Evolutionary conservation across 495 filamentous ascomycete genomes (phyloP).

Genomic region (Talaromyces wortmannii): DNA sequence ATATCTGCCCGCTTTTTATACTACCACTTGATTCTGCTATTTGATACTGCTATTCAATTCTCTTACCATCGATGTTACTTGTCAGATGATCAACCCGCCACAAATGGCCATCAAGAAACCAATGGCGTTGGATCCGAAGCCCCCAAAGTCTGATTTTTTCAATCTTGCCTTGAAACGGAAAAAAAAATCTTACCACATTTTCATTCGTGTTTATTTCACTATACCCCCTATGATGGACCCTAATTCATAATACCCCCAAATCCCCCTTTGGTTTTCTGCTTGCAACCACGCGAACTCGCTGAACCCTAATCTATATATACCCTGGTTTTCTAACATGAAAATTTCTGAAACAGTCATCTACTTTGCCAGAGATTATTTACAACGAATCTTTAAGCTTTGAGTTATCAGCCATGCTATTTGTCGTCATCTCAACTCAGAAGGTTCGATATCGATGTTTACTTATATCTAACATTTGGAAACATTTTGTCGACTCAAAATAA

Average conservation of each 20-base stretch:
- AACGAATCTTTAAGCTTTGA: slow-evolving; percentile 1
- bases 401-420: background rate
- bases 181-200: too few relatives aligned
- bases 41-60: background rate
- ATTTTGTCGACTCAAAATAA: too few relatives aligned
- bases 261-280: background rate
- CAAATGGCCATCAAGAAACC: background rate
- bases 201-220: background rate
- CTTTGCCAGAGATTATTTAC: slow-evolving; percentile 5
- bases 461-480: too few relatives aligned
- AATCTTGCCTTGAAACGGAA: background rate
- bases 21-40: slow-evolving; percentile 5
- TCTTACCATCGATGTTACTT: slow-evolving; percentile 5
- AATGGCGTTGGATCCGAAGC: background rate
- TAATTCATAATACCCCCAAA: background rate
- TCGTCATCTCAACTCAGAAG: background rate
- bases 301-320: background rate
- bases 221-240: background rate
- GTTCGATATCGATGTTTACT: too few relatives aligned
- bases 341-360: slow-evolving; percentile 4
- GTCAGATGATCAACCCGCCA: slow-evolving; percentile 1
- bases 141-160: background rate
- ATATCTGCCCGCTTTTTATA: background rate
- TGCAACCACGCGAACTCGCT: background rate
- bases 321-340: background rate